Evolutionary conservation across 108 stramenopile species (phyloP).

Genomic region (Epipyxis sp.): DNA sequence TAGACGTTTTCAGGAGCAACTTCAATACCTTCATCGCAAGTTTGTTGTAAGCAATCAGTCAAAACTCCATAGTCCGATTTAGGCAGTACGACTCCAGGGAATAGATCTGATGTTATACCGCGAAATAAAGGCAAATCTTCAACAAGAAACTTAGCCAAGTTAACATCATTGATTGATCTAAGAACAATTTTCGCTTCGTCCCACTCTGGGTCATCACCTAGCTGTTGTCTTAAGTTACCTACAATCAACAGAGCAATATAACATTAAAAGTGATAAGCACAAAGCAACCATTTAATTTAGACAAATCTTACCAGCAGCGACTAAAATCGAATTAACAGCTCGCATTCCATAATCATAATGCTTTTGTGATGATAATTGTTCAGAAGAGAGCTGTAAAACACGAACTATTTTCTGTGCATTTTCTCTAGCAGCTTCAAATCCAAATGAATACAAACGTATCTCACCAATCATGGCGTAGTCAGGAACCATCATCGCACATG

Average conservation of each 20-base stretch:
- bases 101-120: constrained; percentile 66
- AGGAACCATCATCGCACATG: constrained; percentile 59
- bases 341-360: constrained; percentile 75
- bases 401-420: constrained; percentile 64
- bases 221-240: constrained; percentile 59
- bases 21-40: constrained; percentile 50
- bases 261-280: too few relatives aligned
- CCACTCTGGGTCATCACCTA: constrained; percentile 63
- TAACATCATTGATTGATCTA: constrained; percentile 63
- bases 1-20: constrained; percentile 43
- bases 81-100: constrained; percentile 63
- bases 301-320: constrained; percentile 65
- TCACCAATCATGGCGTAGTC: constrained; percentile 55
- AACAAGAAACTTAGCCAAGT: constrained; percentile 65
- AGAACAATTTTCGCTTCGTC: constrained; percentile 62
- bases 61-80: constrained; percentile 59
- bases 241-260: too few relatives aligned
- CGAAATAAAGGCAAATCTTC: constrained; percentile 64
- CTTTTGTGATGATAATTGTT: constrained; percentile 66
- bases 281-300: too few relatives aligned
- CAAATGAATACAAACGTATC: constrained; percentile 57
- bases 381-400: constrained; percentile 62
- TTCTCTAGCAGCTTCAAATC: constrained; percentile 51
- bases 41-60: constrained; percentile 42
- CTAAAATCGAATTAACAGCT: constrained; percentile 67